Percentiles rank a stretch among this genome's conserved stretches.
Evolutionary conservation across 257 asterid species (phyloP).

Genomic region (Ehretia macrophylla): DNA sequence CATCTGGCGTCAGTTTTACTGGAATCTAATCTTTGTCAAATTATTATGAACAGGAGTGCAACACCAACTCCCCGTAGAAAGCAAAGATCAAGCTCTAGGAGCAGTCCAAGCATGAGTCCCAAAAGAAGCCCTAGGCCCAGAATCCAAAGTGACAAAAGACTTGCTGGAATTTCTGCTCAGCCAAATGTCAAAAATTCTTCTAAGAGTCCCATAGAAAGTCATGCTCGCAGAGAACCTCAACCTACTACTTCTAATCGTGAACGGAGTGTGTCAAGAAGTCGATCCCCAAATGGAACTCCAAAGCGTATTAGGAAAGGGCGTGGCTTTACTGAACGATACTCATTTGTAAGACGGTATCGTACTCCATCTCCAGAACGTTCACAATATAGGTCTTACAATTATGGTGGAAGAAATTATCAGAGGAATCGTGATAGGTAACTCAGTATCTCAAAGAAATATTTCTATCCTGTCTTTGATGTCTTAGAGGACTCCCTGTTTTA

Average conservation of each 20-base stretch:
- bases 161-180: conserved; percentile 27
- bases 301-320: conserved; percentile 95
- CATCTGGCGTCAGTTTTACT: neutral
- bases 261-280: conserved; percentile 44
- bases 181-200: conserved; percentile 32
- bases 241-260: conserved; percentile 40
- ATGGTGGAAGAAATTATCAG: conserved; percentile 66
- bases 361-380: conserved; percentile 91
- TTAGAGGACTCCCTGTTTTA: conserved; percentile 1
- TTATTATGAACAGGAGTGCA: conserved; percentile 44
- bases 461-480: neutral
- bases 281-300: conserved; percentile 72
- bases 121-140: conserved; percentile 28
- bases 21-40: neutral
- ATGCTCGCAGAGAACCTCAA: conserved; percentile 8
- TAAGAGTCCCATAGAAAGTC: conserved; percentile 23
- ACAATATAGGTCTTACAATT: conserved; percentile 56
- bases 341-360: conserved; percentile 85
- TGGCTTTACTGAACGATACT: conserved; percentile 78
- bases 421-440: conserved; percentile 69
- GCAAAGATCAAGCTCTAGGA: conserved; percentile 31
- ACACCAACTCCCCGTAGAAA: conserved; percentile 38
- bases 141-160: conserved; percentile 23
- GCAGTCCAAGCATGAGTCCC: conserved; percentile 43
- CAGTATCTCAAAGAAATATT: neutral